Evolutionary conservation across 129 eudicot species (phyloP), one percentile per base, ranked within the genome.

Genomic region (Flaveria linearis): DNA sequence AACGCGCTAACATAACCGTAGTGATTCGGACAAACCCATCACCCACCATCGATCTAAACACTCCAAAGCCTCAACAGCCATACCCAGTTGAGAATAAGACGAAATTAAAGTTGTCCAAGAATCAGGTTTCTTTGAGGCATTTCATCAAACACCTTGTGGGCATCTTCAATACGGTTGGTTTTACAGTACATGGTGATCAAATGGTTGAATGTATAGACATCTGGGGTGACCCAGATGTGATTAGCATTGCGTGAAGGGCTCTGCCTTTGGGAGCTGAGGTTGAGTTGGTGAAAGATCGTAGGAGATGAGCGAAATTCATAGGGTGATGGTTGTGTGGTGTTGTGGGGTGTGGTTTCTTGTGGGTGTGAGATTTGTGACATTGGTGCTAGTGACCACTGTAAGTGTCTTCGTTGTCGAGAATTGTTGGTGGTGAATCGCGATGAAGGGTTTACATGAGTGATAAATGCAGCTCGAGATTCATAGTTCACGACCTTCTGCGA

Each of bases 101-200:
- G 94, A 85, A 13, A 91, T 79, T 41, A 88, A 61, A 8, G 84
- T 79, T 0, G 91, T 85, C 97, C 97, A 91, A 0, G 97, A 78
- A 91, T 81, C 26, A 81, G 22, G 77, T 91, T 91, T 79, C 92
- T 51, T 2, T 78, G 82, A 72, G 86, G 82, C 97, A 85, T 88
- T 81, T 49, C n/a, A 69, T 85, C 97, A 49, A 91, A 91, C 91
- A 91, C 71, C 8, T 78, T 65, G 53, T 78, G 90, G 17, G 92
- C 92, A 62, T 91, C 69, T 1, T 78, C 66, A 0, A 86, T 53
- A 15, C 63, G 71, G 25, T 77, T 64, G 10, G 84, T 76, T 61
- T 88, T 88, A 0, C 81, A 57, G 36, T 91, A 88, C 94, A 86
- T 83, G 0, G 88, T 28, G 64, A 91, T 80, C 64, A 91, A 69